Evolutionary conservation across 73 alveolate genomes (phyloP).

Genomic region (Blepharisma stoltei): DNA sequence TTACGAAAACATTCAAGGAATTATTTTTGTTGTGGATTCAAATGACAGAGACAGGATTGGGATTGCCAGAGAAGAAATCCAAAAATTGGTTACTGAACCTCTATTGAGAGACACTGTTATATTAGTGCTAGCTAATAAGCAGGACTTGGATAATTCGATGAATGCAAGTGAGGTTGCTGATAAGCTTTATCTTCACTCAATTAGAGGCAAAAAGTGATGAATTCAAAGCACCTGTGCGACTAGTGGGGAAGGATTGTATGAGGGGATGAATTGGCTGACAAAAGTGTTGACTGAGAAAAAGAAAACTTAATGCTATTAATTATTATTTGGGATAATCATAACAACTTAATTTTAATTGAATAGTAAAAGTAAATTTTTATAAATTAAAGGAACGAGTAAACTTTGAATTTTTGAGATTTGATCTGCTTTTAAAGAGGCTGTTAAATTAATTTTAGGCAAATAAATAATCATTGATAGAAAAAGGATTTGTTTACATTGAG

Average conservation of each 20-base stretch:
- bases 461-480: too few species aligned
- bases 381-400: too few species aligned
- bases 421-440: too few species aligned
- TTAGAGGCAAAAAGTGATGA: slow-evolving; percentile 86
- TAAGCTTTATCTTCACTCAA: slow-evolving; percentile 53
- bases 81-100: slow-evolving; percentile 79
- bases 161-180: slow-evolving; percentile 66
- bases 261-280: slow-evolving; percentile 96
- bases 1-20: slow-evolving; percentile 89
- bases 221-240: slow-evolving; percentile 91
- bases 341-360: too few species aligned
- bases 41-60: slow-evolving; percentile 94
- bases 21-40: slow-evolving; percentile 95
- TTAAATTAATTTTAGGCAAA: too few species aligned
- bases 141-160: slow-evolving; percentile 81
- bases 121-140: slow-evolving; percentile 96
- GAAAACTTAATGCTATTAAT: not conserved
- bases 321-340: too few species aligned
- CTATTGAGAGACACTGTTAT: slow-evolving; percentile 88
- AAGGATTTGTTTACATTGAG: too few species aligned
- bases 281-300: slow-evolving; percentile 60
- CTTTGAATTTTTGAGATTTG: too few species aligned
- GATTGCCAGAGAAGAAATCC: slow-evolving; percentile 90
- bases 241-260: slow-evolving; percentile 94
- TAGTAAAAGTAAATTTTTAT: too few species aligned